Evolutionary conservation across 768 basidiomycete genomes (phyloP), one percentile per base, ranked within the genome.

Genomic region (Russula abietina): DNA sequence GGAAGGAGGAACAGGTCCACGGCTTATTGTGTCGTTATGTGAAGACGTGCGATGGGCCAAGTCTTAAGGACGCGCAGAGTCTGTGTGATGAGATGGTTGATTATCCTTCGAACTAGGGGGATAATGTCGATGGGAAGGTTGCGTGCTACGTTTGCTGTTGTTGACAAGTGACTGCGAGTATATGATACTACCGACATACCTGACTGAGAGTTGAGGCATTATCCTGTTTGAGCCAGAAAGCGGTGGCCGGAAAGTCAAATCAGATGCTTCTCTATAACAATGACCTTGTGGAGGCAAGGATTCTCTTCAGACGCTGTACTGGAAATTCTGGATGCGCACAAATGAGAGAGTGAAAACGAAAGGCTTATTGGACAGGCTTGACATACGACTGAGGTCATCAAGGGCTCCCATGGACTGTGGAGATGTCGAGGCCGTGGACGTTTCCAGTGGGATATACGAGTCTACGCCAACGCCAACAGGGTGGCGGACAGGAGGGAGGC

Each of bases 221-320:
- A n/a, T 30, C 30, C 51, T 62, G 22, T 62, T 62, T 17, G 61
- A 39, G 38, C 61, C 41, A 17, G 55, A 57, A 33, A 46, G 50
- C 17, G 49, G 49, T 57, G 55, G 51, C 36, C 62, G 55, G 26
- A 24, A 22, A 12, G 48, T 24, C 14, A 30, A 46, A 10, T 55
- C 62, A 8, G 60, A 53, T 28, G 59, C 59, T 58, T 67, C 66
- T 48, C 57, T 60, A 36, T 55, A 67, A 10, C 64, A 64, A 53
- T 65, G 64, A 17, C 57, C 62, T 64, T 67, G 66, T n/a, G 64
- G 46, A 62, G 66, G 64, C 24, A 67, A 33, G n/a, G 66, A 64
- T n/a, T 51, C 51, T 41, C 64, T 46, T 52, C 60, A 57, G 38
- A 64, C 66, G 66, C 24, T 60, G 52, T 49, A 59, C 66, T 67